phyloP scores from a whole-genome alignment of 1,284 basidiomycete genomes.

The Cutaneotrichosporon spelunceum region DNA sequence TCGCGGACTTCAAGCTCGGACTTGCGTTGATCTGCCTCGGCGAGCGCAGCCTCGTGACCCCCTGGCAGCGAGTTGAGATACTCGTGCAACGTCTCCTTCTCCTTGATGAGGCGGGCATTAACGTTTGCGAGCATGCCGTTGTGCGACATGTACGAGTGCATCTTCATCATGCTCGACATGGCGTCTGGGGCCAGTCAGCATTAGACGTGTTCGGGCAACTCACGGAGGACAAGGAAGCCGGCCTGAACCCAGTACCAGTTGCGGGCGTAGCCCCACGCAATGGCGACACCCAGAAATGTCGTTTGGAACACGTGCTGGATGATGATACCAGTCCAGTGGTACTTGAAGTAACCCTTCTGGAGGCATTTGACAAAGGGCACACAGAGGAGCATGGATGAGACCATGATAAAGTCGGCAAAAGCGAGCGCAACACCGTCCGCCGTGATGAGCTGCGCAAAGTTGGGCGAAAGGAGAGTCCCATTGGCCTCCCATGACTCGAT shows the following conservation, averaged over 20 bases:
- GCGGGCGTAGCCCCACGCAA: constrained; percentile 58
- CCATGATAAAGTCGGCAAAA: constrained; percentile 76
- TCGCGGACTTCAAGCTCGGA: constrained; percentile 42
- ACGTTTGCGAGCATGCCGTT: constrained; percentile 78
- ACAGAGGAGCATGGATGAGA: constrained; percentile 67
- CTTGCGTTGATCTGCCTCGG: constrained; percentile 37
- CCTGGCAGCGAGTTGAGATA: constrained; percentile 39
- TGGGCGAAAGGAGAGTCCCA: constrained; percentile 73
- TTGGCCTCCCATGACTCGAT: constrained; percentile 68
- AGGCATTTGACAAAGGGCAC: constrained; percentile 80
- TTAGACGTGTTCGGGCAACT: constrained; percentile 18
- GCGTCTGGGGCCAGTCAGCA: constrained; percentile 32
- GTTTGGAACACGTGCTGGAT: constrained; percentile 78
- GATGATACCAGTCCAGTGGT: constrained; percentile 67
- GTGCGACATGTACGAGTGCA: constrained; percentile 88
- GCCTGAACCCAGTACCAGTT: constrained; percentile 99
- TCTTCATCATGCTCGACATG: constrained; percentile 52
- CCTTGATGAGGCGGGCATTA: constrained; percentile 38
- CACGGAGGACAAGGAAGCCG: constrained; percentile 84
- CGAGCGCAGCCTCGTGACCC: constrained; percentile 36
- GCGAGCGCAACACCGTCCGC: constrained; percentile 79
- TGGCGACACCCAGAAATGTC: constrained; percentile 62
- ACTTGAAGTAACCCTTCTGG: constrained; percentile 70
- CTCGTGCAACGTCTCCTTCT: constrained; percentile 37
- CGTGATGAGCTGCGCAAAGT: constrained; percentile 84